A percentile compares a stretch with the other conserved stretches of the same genome.
phyloP scores from a whole-genome alignment of 2,329 filamentous ascomycete genomes.

The Scedosporium apiospermum region DNA sequence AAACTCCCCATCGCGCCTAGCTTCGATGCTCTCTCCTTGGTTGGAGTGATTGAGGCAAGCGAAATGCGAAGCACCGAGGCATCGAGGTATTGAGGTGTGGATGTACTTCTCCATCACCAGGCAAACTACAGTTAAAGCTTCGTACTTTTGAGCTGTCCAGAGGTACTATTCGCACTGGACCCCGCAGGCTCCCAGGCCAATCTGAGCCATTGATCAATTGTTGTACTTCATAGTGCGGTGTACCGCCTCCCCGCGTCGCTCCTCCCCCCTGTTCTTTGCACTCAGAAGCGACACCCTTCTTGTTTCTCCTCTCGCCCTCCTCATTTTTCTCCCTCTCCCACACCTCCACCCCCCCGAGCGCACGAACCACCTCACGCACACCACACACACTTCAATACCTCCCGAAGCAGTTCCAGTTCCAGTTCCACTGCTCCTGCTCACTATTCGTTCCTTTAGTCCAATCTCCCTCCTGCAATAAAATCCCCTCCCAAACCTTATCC shows the following conservation, averaged over 20 bases:
- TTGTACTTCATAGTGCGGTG: not conserved
- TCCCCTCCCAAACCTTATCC: not conserved
- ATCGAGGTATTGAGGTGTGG: too few relatives aligned
- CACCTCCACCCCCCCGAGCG: not conserved
- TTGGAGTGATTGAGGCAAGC: too few relatives aligned
- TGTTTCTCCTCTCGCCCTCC: not conserved
- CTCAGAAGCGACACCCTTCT: slow-evolving; percentile 1
- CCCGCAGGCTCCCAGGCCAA: too few relatives aligned
- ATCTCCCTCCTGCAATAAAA: slow-evolving; percentile 5
- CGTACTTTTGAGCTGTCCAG: too few relatives aligned
- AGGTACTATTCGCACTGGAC: not conserved
- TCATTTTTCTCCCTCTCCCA: not conserved
- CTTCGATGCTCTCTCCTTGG: too few relatives aligned
- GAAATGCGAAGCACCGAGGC: too few relatives aligned
- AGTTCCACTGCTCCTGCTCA: not conserved
- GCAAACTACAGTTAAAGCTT: too few relatives aligned
- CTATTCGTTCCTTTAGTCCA: slow-evolving; percentile 6
- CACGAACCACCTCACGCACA: slow-evolving; percentile 5
- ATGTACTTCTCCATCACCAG: too few relatives aligned
- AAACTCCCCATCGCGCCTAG: too few relatives aligned
- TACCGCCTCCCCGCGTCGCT: not conserved
- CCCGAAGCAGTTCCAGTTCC: slow-evolving; percentile 1
- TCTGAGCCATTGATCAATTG: not conserved
- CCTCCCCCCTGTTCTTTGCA: not conserved
- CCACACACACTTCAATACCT: not conserved